Evolutionary conservation across 1,284 basidiomycete genomes (phyloP).

Genomic region (Coniferiporia sulphurascens): DNA sequence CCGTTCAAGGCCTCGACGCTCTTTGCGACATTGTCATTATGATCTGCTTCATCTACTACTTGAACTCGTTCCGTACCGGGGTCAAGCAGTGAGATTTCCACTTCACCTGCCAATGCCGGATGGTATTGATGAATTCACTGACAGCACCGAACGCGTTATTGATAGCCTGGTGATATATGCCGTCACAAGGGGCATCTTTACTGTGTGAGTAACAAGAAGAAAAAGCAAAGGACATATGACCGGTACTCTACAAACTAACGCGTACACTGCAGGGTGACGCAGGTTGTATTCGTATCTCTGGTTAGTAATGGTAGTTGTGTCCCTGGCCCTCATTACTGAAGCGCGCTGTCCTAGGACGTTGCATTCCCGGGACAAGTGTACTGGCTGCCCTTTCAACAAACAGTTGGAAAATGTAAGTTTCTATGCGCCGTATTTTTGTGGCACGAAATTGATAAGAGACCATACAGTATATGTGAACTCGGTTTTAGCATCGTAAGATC

Average conservation of each 20-base stretch:
- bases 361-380: background rate
- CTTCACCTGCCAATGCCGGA: background rate
- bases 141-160: background rate
- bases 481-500: conserved; percentile 1
- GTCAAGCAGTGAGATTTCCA: background rate
- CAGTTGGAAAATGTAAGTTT: conserved; percentile 3
- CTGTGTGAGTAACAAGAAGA: background rate
- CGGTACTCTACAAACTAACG: background rate
- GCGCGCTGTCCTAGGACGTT: background rate
- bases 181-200: conserved; percentile 2
- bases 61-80: background rate
- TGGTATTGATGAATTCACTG: background rate
- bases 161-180: conserved; percentile 5
- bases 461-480: conserved; percentile 6
- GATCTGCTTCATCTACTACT: conserved; percentile 3
- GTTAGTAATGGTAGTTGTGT: background rate
- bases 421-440: background rate
- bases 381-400: conserved; percentile 10
- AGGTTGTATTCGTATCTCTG: conserved; percentile 4
- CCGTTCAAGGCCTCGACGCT: background rate
- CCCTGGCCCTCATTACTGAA: background rate
- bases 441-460: too few relatives aligned
- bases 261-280: conserved; percentile 1
- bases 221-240: background rate
- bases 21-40: conserved; percentile 5